phyloP scores from a whole-genome alignment of 1,284 basidiomycete genomes.

The Ustilago sp. region DNA sequence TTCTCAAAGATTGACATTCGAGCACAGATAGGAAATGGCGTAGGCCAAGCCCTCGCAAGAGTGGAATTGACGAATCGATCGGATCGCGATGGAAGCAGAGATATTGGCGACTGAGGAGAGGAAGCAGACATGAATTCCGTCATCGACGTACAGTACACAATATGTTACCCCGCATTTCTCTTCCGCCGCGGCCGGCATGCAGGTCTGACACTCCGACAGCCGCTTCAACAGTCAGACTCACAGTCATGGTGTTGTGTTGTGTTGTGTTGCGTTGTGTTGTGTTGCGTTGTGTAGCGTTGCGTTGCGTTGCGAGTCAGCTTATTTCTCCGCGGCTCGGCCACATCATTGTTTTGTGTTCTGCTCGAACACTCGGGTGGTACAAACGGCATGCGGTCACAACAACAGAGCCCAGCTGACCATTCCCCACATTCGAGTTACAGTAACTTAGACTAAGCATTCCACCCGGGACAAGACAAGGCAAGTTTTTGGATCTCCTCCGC shows the following conservation, averaged over 20 bases:
- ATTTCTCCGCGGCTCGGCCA: slow-evolving; percentile 1
- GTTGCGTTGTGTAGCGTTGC: neutral
- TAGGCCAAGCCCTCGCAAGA: slow-evolving; percentile 4
- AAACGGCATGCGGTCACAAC: neutral
- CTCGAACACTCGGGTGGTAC: neutral
- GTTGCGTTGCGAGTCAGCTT: neutral
- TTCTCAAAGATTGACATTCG: slow-evolving; percentile 1
- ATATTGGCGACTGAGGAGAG: neutral
- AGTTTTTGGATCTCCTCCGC: neutral
- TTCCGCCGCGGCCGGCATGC: neutral
- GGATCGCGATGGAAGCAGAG: neutral
- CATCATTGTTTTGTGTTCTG: neutral
- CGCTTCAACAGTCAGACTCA: neutral
- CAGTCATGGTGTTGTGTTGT: neutral
- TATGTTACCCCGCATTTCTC: slow-evolving; percentile 17
- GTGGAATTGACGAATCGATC: neutral
- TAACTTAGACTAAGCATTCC: neutral
- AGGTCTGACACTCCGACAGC: neutral
- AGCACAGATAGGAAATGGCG: neutral
- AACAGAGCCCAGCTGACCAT: neutral
- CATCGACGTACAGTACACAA: neutral
- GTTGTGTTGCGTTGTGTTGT: neutral
- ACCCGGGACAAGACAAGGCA: slow-evolving; percentile 3
- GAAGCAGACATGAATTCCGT: slow-evolving; percentile 10
- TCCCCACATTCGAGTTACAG: neutral